phyloP scores from a whole-genome alignment of 176 grass and related monocot species.

The Oryza officinalis region DNA sequence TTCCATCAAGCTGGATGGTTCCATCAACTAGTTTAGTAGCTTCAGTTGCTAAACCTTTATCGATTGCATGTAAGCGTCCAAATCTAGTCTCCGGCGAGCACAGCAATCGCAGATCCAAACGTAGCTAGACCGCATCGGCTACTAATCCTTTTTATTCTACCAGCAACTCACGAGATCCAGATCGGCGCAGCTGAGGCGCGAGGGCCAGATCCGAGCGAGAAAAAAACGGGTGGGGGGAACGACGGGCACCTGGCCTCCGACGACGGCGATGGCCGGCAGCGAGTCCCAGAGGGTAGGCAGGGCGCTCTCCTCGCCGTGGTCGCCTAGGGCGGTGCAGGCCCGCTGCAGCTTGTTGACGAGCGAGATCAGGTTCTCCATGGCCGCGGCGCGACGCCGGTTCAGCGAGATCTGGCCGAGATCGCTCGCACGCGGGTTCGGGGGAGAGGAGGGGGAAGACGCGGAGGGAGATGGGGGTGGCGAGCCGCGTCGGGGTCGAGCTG shows the following conservation, averaged over 20 bases:
- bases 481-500: constrained; percentile 28
- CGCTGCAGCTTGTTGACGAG: constrained; percentile 93
- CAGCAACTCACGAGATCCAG: constrained; percentile 39
- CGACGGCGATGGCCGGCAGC: constrained; percentile 85
- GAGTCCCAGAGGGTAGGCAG: constrained; percentile 93
- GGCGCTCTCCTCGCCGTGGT: constrained; percentile 87
- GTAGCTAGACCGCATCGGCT: neutral
- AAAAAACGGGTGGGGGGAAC: neutral
- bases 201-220: constrained; percentile 38
- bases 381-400: constrained; percentile 3
- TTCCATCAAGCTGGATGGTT: neutral
- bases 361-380: constrained; percentile 87
- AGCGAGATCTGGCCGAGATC: constrained; percentile 47
- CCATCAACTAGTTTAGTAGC: constrained; percentile 20
- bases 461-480: neutral
- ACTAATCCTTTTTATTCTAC: neutral
- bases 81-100: neutral
- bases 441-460: neutral
- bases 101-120: constrained; percentile 41
- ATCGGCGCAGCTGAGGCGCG: neutral
- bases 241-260: constrained; percentile 73
- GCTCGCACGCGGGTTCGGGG: constrained; percentile 12
- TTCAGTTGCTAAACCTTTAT: constrained; percentile 6
- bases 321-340: constrained; percentile 89
- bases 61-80: neutral